These are phyloP conservation scores for Pestalotiopsis sp. DNA, from an alignment of 2,329 filamentous ascomycete species.

Conservation along the genomic window DNA sequence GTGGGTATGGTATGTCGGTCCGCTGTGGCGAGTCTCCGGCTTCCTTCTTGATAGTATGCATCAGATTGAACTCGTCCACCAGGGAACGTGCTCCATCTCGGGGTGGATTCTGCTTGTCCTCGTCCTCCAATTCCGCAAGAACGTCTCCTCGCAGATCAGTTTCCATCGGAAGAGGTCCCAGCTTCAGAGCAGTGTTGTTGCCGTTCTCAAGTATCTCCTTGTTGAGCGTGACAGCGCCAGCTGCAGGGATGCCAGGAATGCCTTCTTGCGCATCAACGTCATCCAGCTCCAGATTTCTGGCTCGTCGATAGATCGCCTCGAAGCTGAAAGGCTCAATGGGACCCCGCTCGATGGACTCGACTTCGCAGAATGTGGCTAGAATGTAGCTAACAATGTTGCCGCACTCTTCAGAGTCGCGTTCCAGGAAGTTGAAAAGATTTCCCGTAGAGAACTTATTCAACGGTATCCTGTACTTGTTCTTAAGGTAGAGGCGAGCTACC, in stretches of 20 bases:
- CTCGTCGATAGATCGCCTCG: constrained; percentile 59
- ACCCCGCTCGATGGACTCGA: constrained; percentile 59
- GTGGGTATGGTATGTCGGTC: constrained; percentile 80
- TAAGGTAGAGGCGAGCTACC: constrained; percentile 77
- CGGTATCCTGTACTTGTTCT: constrained; percentile 86
- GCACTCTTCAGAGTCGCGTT: constrained; percentile 80
- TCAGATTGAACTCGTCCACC: constrained; percentile 83
- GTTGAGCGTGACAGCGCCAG: constrained; percentile 53
- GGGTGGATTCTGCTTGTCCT: constrained; percentile 77
- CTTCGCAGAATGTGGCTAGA: constrained; percentile 59
- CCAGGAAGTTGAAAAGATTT: constrained; percentile 83
- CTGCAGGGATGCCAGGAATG: constrained; percentile 59
- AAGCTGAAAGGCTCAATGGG: constrained; percentile 65
- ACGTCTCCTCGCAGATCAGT: constrained; percentile 80
- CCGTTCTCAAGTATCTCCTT: constrained; percentile 58
- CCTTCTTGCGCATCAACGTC: constrained; percentile 65
- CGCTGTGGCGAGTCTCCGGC: constrained; percentile 79
- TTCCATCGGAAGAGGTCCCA: constrained; percentile 85
- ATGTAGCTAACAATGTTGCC: constrained; percentile 77
- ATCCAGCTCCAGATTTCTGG: constrained; percentile 62
- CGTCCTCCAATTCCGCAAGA: constrained; percentile 80
- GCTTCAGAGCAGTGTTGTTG: constrained; percentile 60
- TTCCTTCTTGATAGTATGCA: constrained; percentile 81
- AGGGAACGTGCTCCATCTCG: constrained; percentile 69
- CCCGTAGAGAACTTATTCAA: constrained; percentile 84